A percentile compares a stretch with the other conserved stretches of the same genome.
Conservation (phyloP, 768 basidiomycete species). For the Solioccasus polychromus region DNA sequence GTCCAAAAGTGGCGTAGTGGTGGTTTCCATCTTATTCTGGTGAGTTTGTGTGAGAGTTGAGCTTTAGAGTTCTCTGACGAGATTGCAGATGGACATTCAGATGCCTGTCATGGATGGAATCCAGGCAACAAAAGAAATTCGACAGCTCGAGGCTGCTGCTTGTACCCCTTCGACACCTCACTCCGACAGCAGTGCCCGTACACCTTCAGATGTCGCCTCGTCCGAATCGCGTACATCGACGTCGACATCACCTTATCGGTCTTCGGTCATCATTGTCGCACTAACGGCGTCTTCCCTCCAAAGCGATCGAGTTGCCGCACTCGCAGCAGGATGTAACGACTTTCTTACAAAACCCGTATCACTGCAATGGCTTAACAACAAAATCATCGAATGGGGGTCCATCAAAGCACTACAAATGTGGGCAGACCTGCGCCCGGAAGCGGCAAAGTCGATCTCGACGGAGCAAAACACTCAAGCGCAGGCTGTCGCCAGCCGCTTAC, state of each 20-base stretch:
- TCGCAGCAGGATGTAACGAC: conserved; percentile 98
- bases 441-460: conserved; percentile 42
- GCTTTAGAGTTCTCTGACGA: conserved; percentile 10
- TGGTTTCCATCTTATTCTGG: conserved; percentile 92
- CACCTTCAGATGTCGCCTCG: conserved; percentile 53
- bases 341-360: conserved; percentile 98
- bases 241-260: conserved; percentile 67
- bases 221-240: conserved; percentile 43
- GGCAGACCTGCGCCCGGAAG: conserved; percentile 75
- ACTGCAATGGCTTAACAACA: conserved; percentile 92
- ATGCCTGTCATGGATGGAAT: conserved; percentile 99
- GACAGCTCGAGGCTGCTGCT: conserved; percentile 74
- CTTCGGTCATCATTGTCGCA: conserved; percentile 98
- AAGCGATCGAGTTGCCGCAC: conserved; percentile 92
- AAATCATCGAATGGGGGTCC: conserved; percentile 99
- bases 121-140: conserved; percentile 93
- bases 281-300: conserved; percentile 95
- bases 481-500: conserved; percentile 43
- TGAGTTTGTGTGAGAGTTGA: conserved; percentile 38
- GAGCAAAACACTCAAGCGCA: conserved; percentile 49
- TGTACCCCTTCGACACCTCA: conserved; percentile 70
- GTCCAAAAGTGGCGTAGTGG: conserved; percentile 94
- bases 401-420: conserved; percentile 94
- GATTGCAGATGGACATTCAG: conserved; percentile 94
- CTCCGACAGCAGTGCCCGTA: conserved; percentile 43